These are phyloP conservation scores for Coniochaeta sp. DNA, from an alignment of 2,329 filamentous ascomycete species.

Conservation along the genomic window DNA sequence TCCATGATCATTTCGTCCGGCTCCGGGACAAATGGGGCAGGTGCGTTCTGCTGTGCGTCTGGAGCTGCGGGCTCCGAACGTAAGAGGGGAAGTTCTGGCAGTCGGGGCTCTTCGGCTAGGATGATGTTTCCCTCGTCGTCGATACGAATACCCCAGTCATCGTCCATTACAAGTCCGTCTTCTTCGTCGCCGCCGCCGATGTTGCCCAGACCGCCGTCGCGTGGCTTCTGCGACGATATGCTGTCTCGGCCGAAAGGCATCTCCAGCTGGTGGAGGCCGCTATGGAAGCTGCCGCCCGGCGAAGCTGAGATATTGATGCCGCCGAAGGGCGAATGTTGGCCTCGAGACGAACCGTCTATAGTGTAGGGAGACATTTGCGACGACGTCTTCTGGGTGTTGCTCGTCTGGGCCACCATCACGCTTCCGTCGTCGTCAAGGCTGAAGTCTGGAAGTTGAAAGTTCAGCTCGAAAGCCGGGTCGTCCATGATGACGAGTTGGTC, in stretches of 20 bases:
- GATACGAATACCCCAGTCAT: slow-evolving; percentile 39
- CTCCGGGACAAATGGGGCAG: background rate
- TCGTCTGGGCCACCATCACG: slow-evolving; percentile 22
- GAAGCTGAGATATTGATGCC: slow-evolving; percentile 9
- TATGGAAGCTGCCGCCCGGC: slow-evolving; percentile 7
- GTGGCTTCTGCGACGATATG: slow-evolving; percentile 13
- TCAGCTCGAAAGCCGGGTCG: slow-evolving; percentile 72
- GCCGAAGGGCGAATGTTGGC: slow-evolving; percentile 3
- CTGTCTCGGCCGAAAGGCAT: slow-evolving; percentile 9
- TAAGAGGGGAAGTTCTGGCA: slow-evolving; percentile 29
- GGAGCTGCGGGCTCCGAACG: slow-evolving; percentile 4
- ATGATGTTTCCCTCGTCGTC: slow-evolving; percentile 43
- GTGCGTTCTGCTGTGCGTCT: slow-evolving; percentile 1
- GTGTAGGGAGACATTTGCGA: slow-evolving; percentile 39
- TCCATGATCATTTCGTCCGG: slow-evolving; percentile 5
- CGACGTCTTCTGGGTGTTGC: slow-evolving; percentile 26
- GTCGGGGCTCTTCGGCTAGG: slow-evolving; percentile 33
- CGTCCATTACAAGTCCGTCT: slow-evolving; percentile 20
- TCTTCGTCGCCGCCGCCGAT: slow-evolving; percentile 29
- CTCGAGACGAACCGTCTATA: slow-evolving; percentile 19
- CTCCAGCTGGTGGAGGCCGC: slow-evolving; percentile 8
- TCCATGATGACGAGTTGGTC: slow-evolving; percentile 72
- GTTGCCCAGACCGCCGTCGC: slow-evolving; percentile 16
- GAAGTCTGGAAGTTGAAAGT: slow-evolving; percentile 52
- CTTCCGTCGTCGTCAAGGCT: slow-evolving; percentile 33